phyloP scores from a whole-genome alignment of 805 yeast genomes.

The Ogataea trehaloabstinens region DNA sequence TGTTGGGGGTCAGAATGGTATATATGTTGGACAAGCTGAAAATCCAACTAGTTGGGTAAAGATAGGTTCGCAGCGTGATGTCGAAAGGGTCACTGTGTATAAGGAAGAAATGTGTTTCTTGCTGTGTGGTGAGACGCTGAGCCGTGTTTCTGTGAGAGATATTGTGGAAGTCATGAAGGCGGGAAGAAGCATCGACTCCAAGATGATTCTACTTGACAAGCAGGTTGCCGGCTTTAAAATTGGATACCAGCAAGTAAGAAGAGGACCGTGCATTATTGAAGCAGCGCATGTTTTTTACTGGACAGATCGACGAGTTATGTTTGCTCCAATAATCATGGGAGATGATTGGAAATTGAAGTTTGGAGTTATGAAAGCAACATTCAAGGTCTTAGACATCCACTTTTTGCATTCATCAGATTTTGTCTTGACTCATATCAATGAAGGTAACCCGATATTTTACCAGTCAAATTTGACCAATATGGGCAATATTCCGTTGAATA shows the following conservation, averaged over 20 bases:
- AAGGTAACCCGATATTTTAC: constrained; percentile 27
- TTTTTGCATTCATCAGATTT: constrained; percentile 29
- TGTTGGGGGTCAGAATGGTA: constrained; percentile 63
- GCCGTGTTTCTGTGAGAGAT: constrained; percentile 62
- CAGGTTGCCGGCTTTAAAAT: constrained; percentile 60
- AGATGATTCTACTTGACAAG: constrained; percentile 26
- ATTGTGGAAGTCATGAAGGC: constrained; percentile 55
- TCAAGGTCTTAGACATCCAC: constrained; percentile 22
- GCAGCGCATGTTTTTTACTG: constrained; percentile 50
- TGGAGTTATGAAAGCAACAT: constrained; percentile 27
- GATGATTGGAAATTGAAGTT: constrained; percentile 22
- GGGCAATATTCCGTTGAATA: constrained; percentile 26
- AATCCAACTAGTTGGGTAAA: constrained; percentile 53
- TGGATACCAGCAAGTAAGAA: constrained; percentile 67
- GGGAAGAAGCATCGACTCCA: constrained; percentile 40
- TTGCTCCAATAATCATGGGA: constrained; percentile 28
- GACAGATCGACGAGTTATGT: constrained; percentile 46
- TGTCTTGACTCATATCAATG: constrained; percentile 27
- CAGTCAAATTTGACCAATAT: constrained; percentile 27
- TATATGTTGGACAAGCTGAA: constrained; percentile 49
- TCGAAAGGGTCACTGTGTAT: constrained; percentile 60
- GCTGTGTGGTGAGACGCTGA: constrained; percentile 55
- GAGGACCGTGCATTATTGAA: constrained; percentile 55
- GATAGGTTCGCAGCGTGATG: constrained; percentile 49
- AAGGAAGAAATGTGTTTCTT: constrained; percentile 55